A percentile compares a stretch with the other conserved stretches of the same genome.
Conservation (phyloP, 805 yeast genomes). For the Candida khao-thaluensis region DNA sequence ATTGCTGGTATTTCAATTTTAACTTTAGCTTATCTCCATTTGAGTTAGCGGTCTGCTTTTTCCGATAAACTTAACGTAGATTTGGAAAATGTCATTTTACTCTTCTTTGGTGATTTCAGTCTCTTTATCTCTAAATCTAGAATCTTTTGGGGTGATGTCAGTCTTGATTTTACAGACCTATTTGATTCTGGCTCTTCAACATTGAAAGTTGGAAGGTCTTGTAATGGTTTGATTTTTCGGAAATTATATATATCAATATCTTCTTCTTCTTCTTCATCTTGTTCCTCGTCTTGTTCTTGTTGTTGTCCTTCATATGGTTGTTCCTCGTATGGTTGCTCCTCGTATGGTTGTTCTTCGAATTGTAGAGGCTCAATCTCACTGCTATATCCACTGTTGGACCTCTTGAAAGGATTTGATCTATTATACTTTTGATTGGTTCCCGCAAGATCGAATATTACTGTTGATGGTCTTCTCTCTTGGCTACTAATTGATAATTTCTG, state of each 20-base stretch:
- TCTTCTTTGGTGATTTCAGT: slow-evolving; percentile 10
- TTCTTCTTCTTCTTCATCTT: slow-evolving; percentile 7
- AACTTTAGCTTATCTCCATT: background rate
- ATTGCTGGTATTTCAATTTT: background rate
- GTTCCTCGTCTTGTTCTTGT: background rate
- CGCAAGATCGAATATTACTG: slow-evolving; percentile 8
- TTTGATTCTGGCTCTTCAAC: slow-evolving; percentile 2
- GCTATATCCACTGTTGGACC: background rate
- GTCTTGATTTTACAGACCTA: slow-evolving; percentile 9
- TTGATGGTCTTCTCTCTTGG: slow-evolving; percentile 4
- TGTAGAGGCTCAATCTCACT: background rate
- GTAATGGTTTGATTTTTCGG: slow-evolving; percentile 1
- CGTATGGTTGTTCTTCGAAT: background rate
- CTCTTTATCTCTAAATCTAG: slow-evolving; percentile 13
- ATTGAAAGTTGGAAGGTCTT: slow-evolving; percentile 1
- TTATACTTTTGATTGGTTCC: slow-evolving; percentile 1
- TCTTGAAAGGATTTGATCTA: background rate
- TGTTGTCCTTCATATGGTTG: background rate
- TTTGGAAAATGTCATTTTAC: slow-evolving; percentile 4
- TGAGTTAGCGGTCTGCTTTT: background rate
- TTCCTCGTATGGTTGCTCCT: background rate
- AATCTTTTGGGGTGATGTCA: slow-evolving; percentile 13
- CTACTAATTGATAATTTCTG: slow-evolving; percentile 16
- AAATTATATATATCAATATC: slow-evolving; percentile 11
- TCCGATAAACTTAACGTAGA: slow-evolving; percentile 1